Base-by-base conservation (phyloP, 352 stramenopile species). In the Peronospora belbahrii region DNA sequence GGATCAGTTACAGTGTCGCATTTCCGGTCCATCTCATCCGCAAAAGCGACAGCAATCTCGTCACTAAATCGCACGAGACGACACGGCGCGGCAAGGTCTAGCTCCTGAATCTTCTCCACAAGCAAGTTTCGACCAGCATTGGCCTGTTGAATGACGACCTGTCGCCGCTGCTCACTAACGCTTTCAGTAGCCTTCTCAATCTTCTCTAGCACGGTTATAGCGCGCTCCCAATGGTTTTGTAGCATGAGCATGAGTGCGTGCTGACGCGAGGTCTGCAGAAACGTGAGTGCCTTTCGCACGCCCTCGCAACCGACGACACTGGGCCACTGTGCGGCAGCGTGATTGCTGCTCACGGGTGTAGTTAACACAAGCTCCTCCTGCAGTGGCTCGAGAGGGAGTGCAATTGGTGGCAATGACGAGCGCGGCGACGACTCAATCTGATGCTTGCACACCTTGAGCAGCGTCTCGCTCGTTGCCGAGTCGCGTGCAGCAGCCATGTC, bases 171-270 rank as follows among this genome's bases (percentile, higher is more conserved):
- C 34, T 54, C 43, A 31, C 62, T 79, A 13, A 88, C 73, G 51
- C 62, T 79, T 45, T 88, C 76, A n/a, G 73, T 72, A 6, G 76
- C 76, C 33, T 70, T 76, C 45, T 88, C 76, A 30, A 88, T 73
- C 48, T 88, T 88, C 57, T 85, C 69, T 2, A 88, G 47, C 46
- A 88, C 76, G n/a, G 35, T 59, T 35, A 88, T 72, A 8, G 76
- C 76, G 39, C 73, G 76, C 25, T 83, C 68, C 76, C 76, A 88
- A 44, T 88, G 76, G 61, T 88, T 88, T 58, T 85, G 70, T 32
- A 84, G 55, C 66, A 85, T 79, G 15, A 88, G 61, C 55, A 81
- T 56, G 38, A 83, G 72, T n/a, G 76, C 76, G 59, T 88, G 76
- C 46, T 85, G 70, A 2, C 70, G 59, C 15, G 76, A 88, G 7